Base-by-base conservation (phyloP, 371 early-diverging fungal species). In the Mortierella sp. region DNA sequence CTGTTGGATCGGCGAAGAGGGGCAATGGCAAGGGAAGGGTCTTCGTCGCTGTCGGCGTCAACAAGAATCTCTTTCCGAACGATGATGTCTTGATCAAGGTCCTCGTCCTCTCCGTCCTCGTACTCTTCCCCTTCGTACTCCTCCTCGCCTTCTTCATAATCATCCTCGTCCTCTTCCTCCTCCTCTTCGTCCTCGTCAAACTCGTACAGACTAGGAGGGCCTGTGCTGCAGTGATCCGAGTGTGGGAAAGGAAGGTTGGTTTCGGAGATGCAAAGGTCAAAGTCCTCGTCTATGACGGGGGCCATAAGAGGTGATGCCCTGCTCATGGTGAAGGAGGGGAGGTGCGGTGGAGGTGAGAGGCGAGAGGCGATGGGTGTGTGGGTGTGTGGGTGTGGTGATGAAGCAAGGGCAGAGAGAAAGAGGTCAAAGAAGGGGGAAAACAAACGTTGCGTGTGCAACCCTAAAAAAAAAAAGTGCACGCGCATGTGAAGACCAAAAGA, bases 151-250 rank as follows among this genome's bases (percentile, higher is more conserved):
- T 50, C 43, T 1, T 64, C 65, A 0, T 58, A 66, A 16, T 34
- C 66, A 3, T 68, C 74, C 0, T 60, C 74, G 1, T 68, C 68
- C 2, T 68, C 74, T 1, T 60, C 74, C 2, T 68, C 68, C 2
- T 58, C 62, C 5, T 48, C 59, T 0, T 64, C 55, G 14, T 27
- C 61, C 19, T 18, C 42, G 12, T 74, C 62, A 28, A 64, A 66
- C 41, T 76, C 76, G 46, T 74, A 74, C 7, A 74, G 54, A 45
- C 76, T 74, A 12, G 76, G 70, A n/a, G 76, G 76, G 1, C 76
- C 76, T 30, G 76, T 74, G 51, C 76, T 74, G 27, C 76, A 74
- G 43, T 74, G 76, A 41, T 74, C 76, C 12, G 76, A 74, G 55
- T 74, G 69, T 7, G 76, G 76, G 54, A 61, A 74, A 30, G 76